Percentiles rank a stretch among this genome's conserved stretches.
Evolutionary conservation across 2,329 filamentous ascomycete species (phyloP).

Genomic region (Pochonia chlamydosporia): DNA sequence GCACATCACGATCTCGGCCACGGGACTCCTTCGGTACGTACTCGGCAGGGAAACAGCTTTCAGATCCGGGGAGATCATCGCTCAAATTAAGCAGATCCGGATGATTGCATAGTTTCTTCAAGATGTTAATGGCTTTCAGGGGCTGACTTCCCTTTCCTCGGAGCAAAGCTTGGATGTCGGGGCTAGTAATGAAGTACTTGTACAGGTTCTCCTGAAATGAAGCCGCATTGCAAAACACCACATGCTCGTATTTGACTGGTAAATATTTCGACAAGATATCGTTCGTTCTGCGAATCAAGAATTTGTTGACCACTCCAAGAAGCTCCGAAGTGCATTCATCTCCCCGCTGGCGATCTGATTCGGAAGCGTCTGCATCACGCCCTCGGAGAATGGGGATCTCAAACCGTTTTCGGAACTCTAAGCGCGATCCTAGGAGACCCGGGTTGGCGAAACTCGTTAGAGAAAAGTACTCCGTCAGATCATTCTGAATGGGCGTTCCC

Average conservation of each 20-base stretch:
- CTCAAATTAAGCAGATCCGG: slow-evolving; percentile 83
- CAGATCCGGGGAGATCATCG: slow-evolving; percentile 80
- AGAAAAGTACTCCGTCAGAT: slow-evolving; percentile 95
- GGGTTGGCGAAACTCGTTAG: slow-evolving; percentile 96
- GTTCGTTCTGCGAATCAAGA: slow-evolving; percentile 96
- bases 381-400: slow-evolving; percentile 89
- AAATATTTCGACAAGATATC: slow-evolving; percentile 97
- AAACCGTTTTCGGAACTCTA: slow-evolving; percentile 89
- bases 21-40: slow-evolving; percentile 83
- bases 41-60: slow-evolving; percentile 74
- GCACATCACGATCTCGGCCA: slow-evolving; percentile 86
- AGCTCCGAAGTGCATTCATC: slow-evolving; percentile 79
- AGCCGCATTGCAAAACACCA: slow-evolving; percentile 93
- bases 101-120: slow-evolving; percentile 98
- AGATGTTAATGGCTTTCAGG: slow-evolving; percentile 88
- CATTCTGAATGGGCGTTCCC: slow-evolving; percentile 96
- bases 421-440: slow-evolving; percentile 77
- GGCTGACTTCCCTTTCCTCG: slow-evolving; percentile 93
- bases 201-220: slow-evolving; percentile 91
- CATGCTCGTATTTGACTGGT: slow-evolving; percentile 97
- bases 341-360: slow-evolving; percentile 74
- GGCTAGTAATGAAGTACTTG: slow-evolving; percentile 94
- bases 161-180: slow-evolving; percentile 86
- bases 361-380: slow-evolving; percentile 82
- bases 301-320: slow-evolving; percentile 85